phyloP scores from a whole-genome alignment of 1,139 yeast species.

The Lodderomyces parapsilosis region DNA sequence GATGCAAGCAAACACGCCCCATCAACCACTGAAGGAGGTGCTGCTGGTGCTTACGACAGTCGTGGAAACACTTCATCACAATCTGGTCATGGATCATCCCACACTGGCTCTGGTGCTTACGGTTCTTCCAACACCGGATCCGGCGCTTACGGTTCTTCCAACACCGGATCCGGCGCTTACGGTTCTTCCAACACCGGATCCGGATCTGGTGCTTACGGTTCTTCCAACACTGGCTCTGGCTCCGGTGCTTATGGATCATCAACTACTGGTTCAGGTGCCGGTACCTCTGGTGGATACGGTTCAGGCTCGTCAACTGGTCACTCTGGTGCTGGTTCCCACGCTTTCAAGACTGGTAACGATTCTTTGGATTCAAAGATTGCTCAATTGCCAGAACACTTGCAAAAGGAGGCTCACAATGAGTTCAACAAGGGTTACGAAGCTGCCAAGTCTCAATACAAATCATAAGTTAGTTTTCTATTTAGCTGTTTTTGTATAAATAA shows the following conservation, averaged over 20 bases:
- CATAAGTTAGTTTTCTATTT: conserved; percentile 1
- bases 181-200: not conserved
- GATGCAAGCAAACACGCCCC: conserved; percentile 7
- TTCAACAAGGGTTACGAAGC: conserved; percentile 35
- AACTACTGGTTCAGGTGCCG: conserved; percentile 3
- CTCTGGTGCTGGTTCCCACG: conserved; percentile 2
- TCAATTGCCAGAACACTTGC: conserved; percentile 29
- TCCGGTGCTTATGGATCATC: conserved; percentile 2
- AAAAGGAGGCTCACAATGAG: conserved; percentile 35
- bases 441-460: conserved; percentile 19
- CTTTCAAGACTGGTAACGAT: conserved; percentile 31
- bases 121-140: not conserved
- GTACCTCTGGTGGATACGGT: conserved; percentile 7
- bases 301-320: conserved; percentile 8
- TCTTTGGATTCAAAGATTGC: conserved; percentile 31
- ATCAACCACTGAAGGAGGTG: conserved; percentile 6
- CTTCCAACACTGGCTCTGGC: conserved; percentile 4
- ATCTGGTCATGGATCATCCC: not conserved
- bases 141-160: conserved; percentile 3
- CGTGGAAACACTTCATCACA: conserved; percentile 2
- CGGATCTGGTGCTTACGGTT: not conserved
- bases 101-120: conserved; percentile 1
- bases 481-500: conserved; percentile 1
- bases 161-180: conserved; percentile 2
- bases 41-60: conserved; percentile 6